A percentile compares a stretch with the other conserved stretches of the same genome.
These are phyloP conservation scores for Mikania micrantha DNA, from an alignment of 129 eudicot genomes.

Conservation along the genomic window DNA sequence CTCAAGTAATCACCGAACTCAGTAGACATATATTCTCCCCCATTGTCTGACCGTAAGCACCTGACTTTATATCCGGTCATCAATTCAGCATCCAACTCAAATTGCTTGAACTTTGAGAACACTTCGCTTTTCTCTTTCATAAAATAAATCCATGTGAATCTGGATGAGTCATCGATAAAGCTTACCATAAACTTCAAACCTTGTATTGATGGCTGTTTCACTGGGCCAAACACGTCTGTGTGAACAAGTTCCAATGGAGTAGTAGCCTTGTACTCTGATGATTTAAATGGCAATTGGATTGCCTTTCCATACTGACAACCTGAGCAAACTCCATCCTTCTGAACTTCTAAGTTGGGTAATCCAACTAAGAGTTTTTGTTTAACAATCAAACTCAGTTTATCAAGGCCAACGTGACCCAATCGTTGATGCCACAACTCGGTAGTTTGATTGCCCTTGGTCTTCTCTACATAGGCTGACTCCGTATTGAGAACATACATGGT, in stretches of 20 bases:
- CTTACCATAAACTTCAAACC: not conserved
- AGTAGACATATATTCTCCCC: not conserved
- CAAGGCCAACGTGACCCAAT: not conserved
- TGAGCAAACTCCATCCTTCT: not conserved
- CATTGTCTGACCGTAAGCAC: not conserved
- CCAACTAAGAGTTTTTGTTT: not conserved
- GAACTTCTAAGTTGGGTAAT: not conserved
- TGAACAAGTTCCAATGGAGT: not conserved
- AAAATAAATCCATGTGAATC: slow-evolving; percentile 4
- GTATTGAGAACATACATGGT: not conserved
- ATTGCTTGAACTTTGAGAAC: slow-evolving; percentile 2
- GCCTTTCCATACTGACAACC: not conserved
- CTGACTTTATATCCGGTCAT: not conserved
- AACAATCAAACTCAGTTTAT: not conserved
- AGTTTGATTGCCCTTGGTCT: not conserved
- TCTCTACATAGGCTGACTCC: not conserved
- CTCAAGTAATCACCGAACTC: not conserved
- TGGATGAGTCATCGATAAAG: not conserved
- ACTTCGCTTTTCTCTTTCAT: not conserved
- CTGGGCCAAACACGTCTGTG: not conserved
- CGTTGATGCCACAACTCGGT: not conserved
- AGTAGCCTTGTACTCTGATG: not conserved
- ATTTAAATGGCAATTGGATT: not conserved
- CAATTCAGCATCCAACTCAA: not conserved
- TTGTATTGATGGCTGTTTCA: not conserved